Percentiles rank a stretch among this genome's conserved stretches.
Conservation (phyloP, 768 basidiomycete genomes). For the Leucosporidium creatinivorum region DNA sequence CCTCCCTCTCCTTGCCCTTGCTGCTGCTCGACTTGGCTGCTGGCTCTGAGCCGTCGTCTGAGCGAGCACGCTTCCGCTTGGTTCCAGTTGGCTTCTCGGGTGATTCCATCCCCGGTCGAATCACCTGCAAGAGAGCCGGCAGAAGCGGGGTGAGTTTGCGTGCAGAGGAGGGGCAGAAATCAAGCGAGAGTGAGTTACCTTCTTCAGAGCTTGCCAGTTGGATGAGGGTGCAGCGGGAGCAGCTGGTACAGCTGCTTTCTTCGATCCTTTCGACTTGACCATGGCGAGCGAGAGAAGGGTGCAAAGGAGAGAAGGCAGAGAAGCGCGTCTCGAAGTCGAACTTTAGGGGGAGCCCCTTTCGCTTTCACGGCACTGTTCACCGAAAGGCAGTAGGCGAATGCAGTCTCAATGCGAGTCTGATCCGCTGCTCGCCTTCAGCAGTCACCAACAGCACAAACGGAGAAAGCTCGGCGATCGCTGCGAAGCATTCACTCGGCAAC, state of each 20-base stretch:
- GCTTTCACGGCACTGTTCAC: no score
- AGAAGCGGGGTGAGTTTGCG: not conserved
- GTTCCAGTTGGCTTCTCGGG: slow-evolving; percentile 15
- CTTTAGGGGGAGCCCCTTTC: no score
- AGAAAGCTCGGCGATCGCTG: no score
- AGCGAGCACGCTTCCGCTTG: slow-evolving; percentile 22
- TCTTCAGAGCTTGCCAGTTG: slow-evolving; percentile 56
- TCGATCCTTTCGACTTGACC: slow-evolving; percentile 25
- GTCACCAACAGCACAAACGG: no score
- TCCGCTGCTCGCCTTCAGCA: no score
- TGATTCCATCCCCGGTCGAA: slow-evolving; percentile 18
- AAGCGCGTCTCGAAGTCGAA: no score
- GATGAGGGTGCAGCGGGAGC: slow-evolving; percentile 46
- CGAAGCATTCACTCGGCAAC: no score
- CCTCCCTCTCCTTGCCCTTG: slow-evolving; percentile 9
- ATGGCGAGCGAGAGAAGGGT: no score
- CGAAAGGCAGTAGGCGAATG: no score
- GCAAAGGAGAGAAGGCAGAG: no score
- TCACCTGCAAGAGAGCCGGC: slow-evolving; percentile 5
- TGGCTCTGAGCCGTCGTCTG: slow-evolving; percentile 20
- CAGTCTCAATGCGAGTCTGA: no score
- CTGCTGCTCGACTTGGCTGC: slow-evolving; percentile 34
- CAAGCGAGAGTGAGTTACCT: slow-evolving; percentile 42
- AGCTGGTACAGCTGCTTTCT: slow-evolving; percentile 32
- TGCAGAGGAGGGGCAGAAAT: not conserved